Base-by-base conservation (phyloP, 768 basidiomycete genomes). In the Podaxis sp. region DNA sequence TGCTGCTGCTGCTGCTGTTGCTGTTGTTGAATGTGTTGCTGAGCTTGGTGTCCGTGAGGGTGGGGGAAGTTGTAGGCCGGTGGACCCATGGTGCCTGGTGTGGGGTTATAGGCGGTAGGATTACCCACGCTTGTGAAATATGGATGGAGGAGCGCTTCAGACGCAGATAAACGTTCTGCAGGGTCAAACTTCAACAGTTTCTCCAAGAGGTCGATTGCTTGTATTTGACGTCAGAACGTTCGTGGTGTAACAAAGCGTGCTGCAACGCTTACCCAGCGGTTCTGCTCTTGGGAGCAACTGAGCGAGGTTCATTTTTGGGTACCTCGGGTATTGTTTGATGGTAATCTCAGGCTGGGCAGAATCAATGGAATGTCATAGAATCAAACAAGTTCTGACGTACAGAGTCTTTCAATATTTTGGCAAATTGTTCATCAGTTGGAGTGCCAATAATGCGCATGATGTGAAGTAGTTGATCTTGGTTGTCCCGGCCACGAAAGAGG, bases 371-470 rank as follows among this genome's bases (percentile, higher is more conserved):
- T 51, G 30, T 7, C 7, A 17, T 26, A 44, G 30, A 49, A 60
- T 26, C 13, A 52, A 54, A 9, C 36, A 46, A 30, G 19, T 24
- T 19, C 4, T 15, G 36, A 40, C 92, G 57, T 69, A 96, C 96
- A 57, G 94, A 93, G 75, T 99, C 95, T 49, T 87, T 87, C 48
- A 84, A 83, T 75, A 99, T 96, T 75, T 97, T 94, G 66, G 89
- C 84, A 55, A 99, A 82, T 26, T 91, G 89, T 17, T 87, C 83
- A 55, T 98, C 94, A 62, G 91, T 88, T 2, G 97, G 97, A 0
- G 96, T 99, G 13, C 97, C 97, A 63, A 99, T 87, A 54, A 99
- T 93, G 69, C 95, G 85, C 89, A 99, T 96, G 72, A 99, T 99
- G 69, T 96, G 95, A 51, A 95, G 82, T n/a, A 99, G 80, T 73